These are phyloP conservation scores for Suhomyces bolitotheri DNA, from an alignment of 1,139 yeast species.

Conservation along the genomic window DNA sequence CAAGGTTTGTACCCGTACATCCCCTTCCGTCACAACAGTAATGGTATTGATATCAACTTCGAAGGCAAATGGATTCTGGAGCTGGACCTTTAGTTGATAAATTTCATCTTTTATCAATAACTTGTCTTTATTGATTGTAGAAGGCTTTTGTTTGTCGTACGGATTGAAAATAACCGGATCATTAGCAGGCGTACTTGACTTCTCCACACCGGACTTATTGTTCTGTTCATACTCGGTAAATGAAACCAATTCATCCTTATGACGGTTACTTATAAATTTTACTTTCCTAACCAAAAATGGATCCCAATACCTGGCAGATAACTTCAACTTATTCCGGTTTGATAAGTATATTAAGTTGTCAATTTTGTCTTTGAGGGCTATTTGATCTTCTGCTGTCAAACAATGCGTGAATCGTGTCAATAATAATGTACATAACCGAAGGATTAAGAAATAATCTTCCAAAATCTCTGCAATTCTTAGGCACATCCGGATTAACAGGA, in stretches of 20 bases:
- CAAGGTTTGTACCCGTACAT: slow-evolving; percentile 31
- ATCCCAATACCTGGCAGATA: slow-evolving; percentile 61
- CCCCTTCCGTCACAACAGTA: slow-evolving; percentile 38
- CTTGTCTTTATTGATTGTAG: slow-evolving; percentile 27
- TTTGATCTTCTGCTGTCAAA: slow-evolving; percentile 40
- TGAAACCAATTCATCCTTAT: slow-evolving; percentile 33
- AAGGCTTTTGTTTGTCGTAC: slow-evolving; percentile 21
- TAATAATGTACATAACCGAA: slow-evolving; percentile 51
- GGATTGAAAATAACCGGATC: slow-evolving; percentile 36
- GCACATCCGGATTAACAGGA: slow-evolving; percentile 57
- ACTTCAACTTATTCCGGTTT: slow-evolving; percentile 19
- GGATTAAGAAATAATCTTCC: slow-evolving; percentile 47
- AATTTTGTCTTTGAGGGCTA: slow-evolving; percentile 29
- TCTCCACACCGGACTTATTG: slow-evolving; percentile 14
- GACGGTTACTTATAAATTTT: slow-evolving; percentile 28
- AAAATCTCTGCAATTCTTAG: slow-evolving; percentile 54
- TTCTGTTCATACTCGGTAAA: slow-evolving; percentile 30
- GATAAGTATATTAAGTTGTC: slow-evolving; percentile 23
- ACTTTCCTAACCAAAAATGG: slow-evolving; percentile 61
- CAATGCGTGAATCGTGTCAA: slow-evolving; percentile 58
- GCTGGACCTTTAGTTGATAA: slow-evolving; percentile 50
- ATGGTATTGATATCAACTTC: slow-evolving; percentile 64
- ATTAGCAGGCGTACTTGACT: slow-evolving; percentile 4
- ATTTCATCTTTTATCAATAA: slow-evolving; percentile 57
- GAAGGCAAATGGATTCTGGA: slow-evolving; percentile 83